Conservation (phyloP, 768 basidiomycete species). For the Trametes gibbosa region DNA sequence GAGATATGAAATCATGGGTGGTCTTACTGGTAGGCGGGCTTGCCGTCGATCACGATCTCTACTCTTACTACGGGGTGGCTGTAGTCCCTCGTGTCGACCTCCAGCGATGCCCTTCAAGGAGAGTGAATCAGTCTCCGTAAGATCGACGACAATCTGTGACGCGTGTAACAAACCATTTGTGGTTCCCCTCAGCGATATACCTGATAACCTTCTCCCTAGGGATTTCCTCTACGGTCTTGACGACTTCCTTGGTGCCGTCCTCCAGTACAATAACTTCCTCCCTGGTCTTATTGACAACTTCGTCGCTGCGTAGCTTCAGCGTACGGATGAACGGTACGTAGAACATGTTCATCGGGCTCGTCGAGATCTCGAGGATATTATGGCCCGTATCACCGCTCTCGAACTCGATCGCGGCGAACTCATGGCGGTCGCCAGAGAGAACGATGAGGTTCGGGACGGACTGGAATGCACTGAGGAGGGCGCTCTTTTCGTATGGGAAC, state of each 20-base stretch:
- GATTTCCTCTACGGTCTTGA: constrained; percentile 35
- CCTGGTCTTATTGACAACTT: constrained; percentile 36
- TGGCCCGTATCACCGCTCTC: constrained; percentile 38
- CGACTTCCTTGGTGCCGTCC: constrained; percentile 23
- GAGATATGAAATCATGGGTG: no score
- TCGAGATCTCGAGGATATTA: constrained; percentile 61
- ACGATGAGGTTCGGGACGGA: constrained; percentile 69
- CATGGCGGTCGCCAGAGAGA: constrained; percentile 74
- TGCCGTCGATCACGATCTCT: constrained; percentile 62
- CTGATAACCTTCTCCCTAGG: constrained; percentile 55
- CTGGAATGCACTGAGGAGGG: constrained; percentile 55
- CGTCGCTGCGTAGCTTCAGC: constrained; percentile 43
- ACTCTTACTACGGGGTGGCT: constrained; percentile 51
- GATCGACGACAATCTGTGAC: not conserved
- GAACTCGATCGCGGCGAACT: constrained; percentile 73
- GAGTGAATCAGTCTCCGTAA: not conserved
- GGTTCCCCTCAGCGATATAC: constrained; percentile 63
- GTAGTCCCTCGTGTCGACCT: constrained; percentile 60
- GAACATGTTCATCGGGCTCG: constrained; percentile 69
- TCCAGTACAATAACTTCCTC: constrained; percentile 26
- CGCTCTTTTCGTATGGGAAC: constrained; percentile 56
- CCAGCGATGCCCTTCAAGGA: constrained; percentile 61
- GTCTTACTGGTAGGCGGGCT: constrained; percentile 48
- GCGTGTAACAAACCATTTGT: constrained; percentile 51
- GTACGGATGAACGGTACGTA: constrained; percentile 61